Conservation (phyloP, 495 filamentous ascomycete genomes). For the Neurospora sp. region DNA sequence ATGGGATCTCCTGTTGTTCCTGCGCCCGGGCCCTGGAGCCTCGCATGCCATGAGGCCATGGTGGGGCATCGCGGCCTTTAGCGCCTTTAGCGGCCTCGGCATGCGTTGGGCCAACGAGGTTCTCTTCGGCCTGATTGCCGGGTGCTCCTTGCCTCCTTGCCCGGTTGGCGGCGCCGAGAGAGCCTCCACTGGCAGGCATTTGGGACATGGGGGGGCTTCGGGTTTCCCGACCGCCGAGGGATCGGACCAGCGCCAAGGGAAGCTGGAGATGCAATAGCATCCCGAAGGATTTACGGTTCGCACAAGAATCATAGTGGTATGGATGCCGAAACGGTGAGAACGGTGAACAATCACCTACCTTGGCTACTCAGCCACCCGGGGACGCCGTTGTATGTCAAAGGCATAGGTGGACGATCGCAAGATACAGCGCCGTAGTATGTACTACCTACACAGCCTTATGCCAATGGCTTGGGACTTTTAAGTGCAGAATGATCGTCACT, state of each 20-base stretch:
- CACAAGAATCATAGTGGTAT: neutral
- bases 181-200: neutral
- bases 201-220: neutral
- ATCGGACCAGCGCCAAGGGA: neutral
- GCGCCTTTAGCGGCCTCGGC: neutral
- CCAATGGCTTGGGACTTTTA: neutral
- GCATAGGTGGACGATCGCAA: neutral
- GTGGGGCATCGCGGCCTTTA: neutral
- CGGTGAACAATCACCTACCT: neutral
- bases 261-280: neutral
- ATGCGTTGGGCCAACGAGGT: neutral
- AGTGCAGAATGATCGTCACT: neutral
- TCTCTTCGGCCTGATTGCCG: neutral
- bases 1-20: neutral
- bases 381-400: neutral
- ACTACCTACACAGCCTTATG: neutral
- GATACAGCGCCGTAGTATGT: neutral
- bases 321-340: neutral
- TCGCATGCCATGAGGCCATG: neutral
- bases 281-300: neutral
- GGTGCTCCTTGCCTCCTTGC: neutral
- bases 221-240: neutral
- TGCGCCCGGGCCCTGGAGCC: neutral
- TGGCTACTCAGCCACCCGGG: neutral
- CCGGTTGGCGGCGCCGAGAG: neutral